phyloP scores from a whole-genome alignment of 352 stramenopile genomes.

The Globisporangium abappressorium region DNA sequence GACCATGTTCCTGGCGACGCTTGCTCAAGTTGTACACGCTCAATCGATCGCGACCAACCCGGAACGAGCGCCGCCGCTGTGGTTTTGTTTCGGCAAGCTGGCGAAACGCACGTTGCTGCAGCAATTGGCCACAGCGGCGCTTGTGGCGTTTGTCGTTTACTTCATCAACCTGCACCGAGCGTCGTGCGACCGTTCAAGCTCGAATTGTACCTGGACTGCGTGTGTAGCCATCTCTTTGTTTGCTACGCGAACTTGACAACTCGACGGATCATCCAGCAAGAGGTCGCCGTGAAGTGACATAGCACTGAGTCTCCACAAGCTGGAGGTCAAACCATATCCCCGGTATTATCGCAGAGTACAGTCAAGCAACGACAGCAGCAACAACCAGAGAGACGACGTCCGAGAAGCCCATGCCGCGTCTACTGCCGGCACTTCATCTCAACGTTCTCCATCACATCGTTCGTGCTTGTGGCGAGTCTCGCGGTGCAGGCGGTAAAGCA shows the following conservation, averaged over 20 bases:
- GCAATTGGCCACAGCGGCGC: slow-evolving; percentile 5
- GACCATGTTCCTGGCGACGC: slow-evolving; percentile 2
- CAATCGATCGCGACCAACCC: slow-evolving; percentile 14
- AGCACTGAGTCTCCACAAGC: not conserved
- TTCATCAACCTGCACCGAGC: not conserved
- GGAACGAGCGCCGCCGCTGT: not conserved
- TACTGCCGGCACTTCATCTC: not conserved
- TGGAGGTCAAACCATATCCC: not conserved
- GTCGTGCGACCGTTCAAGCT: slow-evolving; percentile 4
- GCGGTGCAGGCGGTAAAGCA: not conserved
- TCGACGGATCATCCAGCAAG: not conserved
- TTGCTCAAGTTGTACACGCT: not conserved
- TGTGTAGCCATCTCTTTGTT: not conserved
- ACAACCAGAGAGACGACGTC: not conserved
- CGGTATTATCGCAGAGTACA: not conserved
- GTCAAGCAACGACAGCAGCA: not conserved
- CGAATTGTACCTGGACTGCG: slow-evolving; percentile 1
- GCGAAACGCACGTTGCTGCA: not conserved
- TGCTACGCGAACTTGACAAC: not conserved
- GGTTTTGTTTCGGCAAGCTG: slow-evolving; percentile 8
- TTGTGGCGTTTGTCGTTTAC: slow-evolving; percentile 5
- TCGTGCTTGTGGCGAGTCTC: not conserved
- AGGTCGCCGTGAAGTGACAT: not conserved
- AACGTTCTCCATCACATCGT: not conserved
- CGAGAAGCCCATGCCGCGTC: not conserved